These are phyloP conservation scores for Neurospora sp. DNA, from an alignment of 495 filamentous ascomycete genomes.

Conservation along the genomic window DNA sequence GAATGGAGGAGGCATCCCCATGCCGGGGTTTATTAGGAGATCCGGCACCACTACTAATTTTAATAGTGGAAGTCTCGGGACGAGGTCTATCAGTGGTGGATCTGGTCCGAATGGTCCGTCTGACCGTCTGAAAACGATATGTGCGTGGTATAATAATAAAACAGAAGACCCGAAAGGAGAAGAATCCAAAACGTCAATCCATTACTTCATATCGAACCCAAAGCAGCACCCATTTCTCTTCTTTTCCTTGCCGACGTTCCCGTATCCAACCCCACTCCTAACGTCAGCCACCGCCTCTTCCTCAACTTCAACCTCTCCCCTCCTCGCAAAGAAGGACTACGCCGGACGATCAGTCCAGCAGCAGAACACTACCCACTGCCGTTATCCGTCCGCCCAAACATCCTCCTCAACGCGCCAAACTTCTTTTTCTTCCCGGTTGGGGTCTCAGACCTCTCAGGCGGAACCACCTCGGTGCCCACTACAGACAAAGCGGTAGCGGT, in stretches of 20 bases:
- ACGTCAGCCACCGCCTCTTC: neutral
- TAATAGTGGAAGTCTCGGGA: constrained; percentile 19
- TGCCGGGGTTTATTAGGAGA: neutral
- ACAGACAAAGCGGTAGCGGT: constrained; percentile 4
- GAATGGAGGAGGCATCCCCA: constrained; percentile 1
- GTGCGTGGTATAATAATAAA: neutral
- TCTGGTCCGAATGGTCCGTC: neutral
- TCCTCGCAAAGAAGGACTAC: neutral
- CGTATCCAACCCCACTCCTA: neutral
- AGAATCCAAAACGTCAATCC: neutral
- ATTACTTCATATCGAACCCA: neutral
- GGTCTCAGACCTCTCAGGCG: constrained; percentile 16
- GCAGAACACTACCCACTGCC: neutral
- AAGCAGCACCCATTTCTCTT: neutral
- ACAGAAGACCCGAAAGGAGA: neutral
- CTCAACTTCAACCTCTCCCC: neutral
- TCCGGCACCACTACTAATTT: neutral
- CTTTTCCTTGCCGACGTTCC: neutral
- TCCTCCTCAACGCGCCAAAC: constrained; percentile 44
- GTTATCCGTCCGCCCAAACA: constrained; percentile 38
- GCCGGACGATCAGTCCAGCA: neutral
- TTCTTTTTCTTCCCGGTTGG: constrained; percentile 47
- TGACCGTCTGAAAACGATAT: neutral
- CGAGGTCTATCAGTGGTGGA: constrained; percentile 16
- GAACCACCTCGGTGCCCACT: constrained; percentile 9